Base-by-base conservation (phyloP, 441 rosid genomes). In the Euphorbia celastroides region DNA sequence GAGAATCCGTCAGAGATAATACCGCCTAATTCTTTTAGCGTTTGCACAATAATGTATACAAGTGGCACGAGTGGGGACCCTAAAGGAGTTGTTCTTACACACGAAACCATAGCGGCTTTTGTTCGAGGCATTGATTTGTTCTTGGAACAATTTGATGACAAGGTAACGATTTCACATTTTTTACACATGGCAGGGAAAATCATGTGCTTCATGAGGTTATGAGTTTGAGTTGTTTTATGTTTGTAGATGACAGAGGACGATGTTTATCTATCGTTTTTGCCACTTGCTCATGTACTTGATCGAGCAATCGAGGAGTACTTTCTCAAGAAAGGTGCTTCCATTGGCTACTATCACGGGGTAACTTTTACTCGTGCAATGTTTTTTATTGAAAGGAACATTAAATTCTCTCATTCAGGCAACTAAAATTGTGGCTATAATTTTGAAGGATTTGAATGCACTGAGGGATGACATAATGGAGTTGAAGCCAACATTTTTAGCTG, bases 271-370 rank as follows among this genome's bases (percentile, higher is more conserved):
- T 94, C 99, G 14, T 94, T 94, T 81, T 77, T 94, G 64, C 99
- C 99, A 5, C 91, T 94, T 64, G 98, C 99, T 72, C 99, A 94
- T 74, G 76, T 87, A 63, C 89, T 94, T 46, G 99, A 94, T 69
- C 94, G 98, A 23, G 51, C 66, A 79, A 87, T 86, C 48, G 98
- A 94, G 75, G 97, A 94, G 74, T 89, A 85, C 60, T 91, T 91
- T 76, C 83, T 89, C 72, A 72, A 80, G 46, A 91, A 81, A 75
- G 99, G 99, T 42, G 99, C 99, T 74, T 87, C 99, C 41, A 83
- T 94, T 48, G 99, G 99, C 72, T 94, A 84, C 76, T 94, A 88
- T 74, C 97, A 94, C 63, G 99, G 98, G 84, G 99, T 94, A 84
- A 57, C 16, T 26, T 56, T 25, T 27, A 30, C 60, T 56, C 19